Conservation (phyloP, 108 stramenopile species). For the Epithemia pelagica region DNA sequence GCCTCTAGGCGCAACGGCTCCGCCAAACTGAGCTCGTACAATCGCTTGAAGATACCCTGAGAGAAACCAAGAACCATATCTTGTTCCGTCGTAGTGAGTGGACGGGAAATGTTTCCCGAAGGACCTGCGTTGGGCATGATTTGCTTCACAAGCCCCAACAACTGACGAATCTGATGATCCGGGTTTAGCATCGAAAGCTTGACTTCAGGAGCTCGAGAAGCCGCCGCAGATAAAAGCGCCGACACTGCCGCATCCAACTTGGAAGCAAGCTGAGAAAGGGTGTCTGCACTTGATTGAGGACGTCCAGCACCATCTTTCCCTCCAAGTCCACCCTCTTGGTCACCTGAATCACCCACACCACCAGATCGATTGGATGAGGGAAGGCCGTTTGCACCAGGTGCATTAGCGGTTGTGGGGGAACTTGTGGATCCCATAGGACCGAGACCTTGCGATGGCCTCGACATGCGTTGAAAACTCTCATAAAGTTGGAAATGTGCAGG, state of each 20-base stretch:
- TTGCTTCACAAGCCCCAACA: slow-evolving; percentile 81
- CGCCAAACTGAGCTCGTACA: slow-evolving; percentile 83
- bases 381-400: slow-evolving; percentile 5
- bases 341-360: background rate
- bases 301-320: background rate
- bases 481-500: slow-evolving; percentile 92
- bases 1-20: slow-evolving; percentile 87
- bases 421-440: slow-evolving; percentile 21
- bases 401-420: slow-evolving; percentile 2
- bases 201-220: slow-evolving; percentile 77
- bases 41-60: slow-evolving; percentile 93
- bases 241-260: slow-evolving; percentile 78
- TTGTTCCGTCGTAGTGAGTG: slow-evolving; percentile 57
- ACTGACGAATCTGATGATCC: slow-evolving; percentile 87
- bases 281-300: slow-evolving; percentile 40
- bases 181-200: slow-evolving; percentile 81
- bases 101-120: slow-evolving; percentile 34
- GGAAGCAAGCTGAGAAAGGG: slow-evolving; percentile 55
- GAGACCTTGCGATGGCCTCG: slow-evolving; percentile 58
- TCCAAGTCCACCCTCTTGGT: slow-evolving; percentile 27
- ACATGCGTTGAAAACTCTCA: slow-evolving; percentile 90
- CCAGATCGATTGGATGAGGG: slow-evolving; percentile 2
- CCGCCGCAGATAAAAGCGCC: slow-evolving; percentile 63
- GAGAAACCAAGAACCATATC: slow-evolving; percentile 88
- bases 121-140: slow-evolving; percentile 44